Base-by-base conservation (phyloP, 1,284 basidiomycete species). In the Tilletia walkeri region DNA sequence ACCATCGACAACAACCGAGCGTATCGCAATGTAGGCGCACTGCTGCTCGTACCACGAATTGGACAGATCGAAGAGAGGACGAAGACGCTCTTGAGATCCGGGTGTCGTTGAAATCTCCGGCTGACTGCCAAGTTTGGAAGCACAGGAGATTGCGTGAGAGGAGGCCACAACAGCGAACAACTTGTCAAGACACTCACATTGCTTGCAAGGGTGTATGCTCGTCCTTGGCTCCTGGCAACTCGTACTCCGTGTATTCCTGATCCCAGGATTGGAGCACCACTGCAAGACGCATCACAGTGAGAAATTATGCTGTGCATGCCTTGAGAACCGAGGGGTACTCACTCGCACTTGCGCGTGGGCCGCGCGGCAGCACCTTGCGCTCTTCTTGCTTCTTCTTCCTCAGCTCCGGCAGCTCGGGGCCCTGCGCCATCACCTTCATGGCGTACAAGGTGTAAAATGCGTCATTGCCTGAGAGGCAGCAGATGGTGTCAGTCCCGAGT, bases 371-470 rank as follows among this genome's bases (percentile, higher is more conserved):
- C 54, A 12, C 34, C 54, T 56, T 56, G n/a, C 54, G 54, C 24
- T 56, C 54, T 30, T 56, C 54, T 24, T 56, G 54, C 20, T 56
- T 56, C 20, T 56, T 34, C 54, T 56, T 20, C 12, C 59, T 24
- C 16, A 63, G 20, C 59, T 63, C 36, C 30, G 59, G 34, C 59
- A 41, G 14, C 14, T 41, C 36, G 3, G 59, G 59, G 2, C 59
- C 59, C 3, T 34, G 3, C 6, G 59, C 59, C 59, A 63, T 63
- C 6, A 18, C 38, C 59, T 63, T 63, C 36, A 63, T 38, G 4
- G 14, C 59, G 36, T 39, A 41, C 12, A 63, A 34, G 30, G 59
- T 63, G 38, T 63, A 63, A 38, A 63, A 63, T 6, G 59, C 59
- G 20, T 63, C 59, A 38, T 63, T 63, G 3, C 59, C 59, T 63